A percentile compares a stretch with the other conserved stretches of the same genome.
phyloP scores from a whole-genome alignment of 106 monocot genomes.

The Chionographis japonica region DNA sequence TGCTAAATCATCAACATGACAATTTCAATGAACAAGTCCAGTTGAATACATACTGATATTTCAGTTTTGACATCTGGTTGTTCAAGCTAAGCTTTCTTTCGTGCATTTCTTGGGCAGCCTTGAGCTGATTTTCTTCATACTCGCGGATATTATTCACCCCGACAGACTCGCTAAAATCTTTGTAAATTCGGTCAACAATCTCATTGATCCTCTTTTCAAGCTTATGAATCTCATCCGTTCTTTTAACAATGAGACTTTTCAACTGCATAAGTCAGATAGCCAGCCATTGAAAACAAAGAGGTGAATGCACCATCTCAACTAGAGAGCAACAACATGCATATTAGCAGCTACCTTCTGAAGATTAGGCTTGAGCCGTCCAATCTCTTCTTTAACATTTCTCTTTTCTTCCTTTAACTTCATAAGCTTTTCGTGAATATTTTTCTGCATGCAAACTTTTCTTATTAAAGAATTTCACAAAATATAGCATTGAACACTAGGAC shows the following conservation, averaged over 20 bases:
- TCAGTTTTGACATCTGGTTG: constrained; percentile 94
- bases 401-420: constrained; percentile 63
- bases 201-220: constrained; percentile 89
- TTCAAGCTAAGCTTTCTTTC: constrained; percentile 70
- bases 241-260: constrained; percentile 46
- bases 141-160: constrained; percentile 97
- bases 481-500: not conserved
- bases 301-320: not conserved
- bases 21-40: not conserved
- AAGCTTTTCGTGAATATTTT: constrained; percentile 65
- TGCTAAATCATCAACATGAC: not conserved
- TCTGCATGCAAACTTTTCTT: constrained; percentile 41
- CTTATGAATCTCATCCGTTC: constrained; percentile 53
- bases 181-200: constrained; percentile 81
- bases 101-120: constrained; percentile 72
- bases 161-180: constrained; percentile 85
- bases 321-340: constrained; percentile 1
- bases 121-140: constrained; percentile 92
- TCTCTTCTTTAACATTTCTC: constrained; percentile 63
- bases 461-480: constrained; percentile 1
- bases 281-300: constrained; percentile 1
- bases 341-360: constrained; percentile 54
- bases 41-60: constrained; percentile 80
- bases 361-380: constrained; percentile 63
- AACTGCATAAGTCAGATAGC: constrained; percentile 38